Percentiles rank a stretch among this genome's conserved stretches.
These are phyloP conservation scores for Clavaria fumosa DNA, from an alignment of 768 basidiomycete genomes.

Conservation along the genomic window DNA sequence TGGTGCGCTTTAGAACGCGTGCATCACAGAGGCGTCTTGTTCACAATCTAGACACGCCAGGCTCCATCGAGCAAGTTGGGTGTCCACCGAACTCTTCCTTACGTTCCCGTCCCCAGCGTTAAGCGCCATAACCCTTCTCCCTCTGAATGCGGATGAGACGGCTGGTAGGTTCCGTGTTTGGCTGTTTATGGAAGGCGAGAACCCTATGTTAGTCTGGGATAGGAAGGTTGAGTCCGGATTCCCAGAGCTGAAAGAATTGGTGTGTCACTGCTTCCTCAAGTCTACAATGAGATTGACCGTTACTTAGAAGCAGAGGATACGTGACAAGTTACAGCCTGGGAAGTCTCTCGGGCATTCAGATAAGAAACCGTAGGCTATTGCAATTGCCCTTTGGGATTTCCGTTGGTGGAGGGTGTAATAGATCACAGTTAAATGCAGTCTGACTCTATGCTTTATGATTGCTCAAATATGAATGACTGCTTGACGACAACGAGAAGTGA, in stretches of 20 bases:
- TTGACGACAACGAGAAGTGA: too few relatives aligned
- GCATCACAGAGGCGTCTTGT: background rate
- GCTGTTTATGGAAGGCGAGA: conserved; percentile 29
- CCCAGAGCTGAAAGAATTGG: conserved; percentile 76
- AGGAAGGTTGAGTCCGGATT: conserved; percentile 84
- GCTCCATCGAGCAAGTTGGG: conserved; percentile 88
- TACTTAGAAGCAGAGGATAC: conserved; percentile 72
- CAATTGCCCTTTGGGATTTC: too few relatives aligned
- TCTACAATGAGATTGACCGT: conserved; percentile 5
- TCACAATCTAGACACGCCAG: conserved; percentile 25
- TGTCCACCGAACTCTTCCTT: conserved; percentile 81
- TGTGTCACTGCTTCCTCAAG: conserved; percentile 21
- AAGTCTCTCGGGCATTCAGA: conserved; percentile 85
- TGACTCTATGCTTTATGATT: too few relatives aligned
- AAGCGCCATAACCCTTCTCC: conserved; percentile 51
- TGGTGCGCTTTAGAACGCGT: conserved; percentile 35
- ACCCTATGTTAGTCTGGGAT: conserved; percentile 62
- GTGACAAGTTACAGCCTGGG: conserved; percentile 70
- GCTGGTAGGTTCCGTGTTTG: conserved; percentile 87
- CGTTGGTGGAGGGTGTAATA: too few relatives aligned
- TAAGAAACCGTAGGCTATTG: conserved; percentile 19
- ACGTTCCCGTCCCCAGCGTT: conserved; percentile 78
- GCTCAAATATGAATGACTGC: too few relatives aligned
- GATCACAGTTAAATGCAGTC: too few relatives aligned
- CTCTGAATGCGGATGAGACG: conserved; percentile 66